Percentiles rank a stretch among this genome's conserved stretches.
Evolutionary conservation across 2,329 filamentous ascomycete species (phyloP).

Genomic region (Phaeosphaeria sp.): DNA sequence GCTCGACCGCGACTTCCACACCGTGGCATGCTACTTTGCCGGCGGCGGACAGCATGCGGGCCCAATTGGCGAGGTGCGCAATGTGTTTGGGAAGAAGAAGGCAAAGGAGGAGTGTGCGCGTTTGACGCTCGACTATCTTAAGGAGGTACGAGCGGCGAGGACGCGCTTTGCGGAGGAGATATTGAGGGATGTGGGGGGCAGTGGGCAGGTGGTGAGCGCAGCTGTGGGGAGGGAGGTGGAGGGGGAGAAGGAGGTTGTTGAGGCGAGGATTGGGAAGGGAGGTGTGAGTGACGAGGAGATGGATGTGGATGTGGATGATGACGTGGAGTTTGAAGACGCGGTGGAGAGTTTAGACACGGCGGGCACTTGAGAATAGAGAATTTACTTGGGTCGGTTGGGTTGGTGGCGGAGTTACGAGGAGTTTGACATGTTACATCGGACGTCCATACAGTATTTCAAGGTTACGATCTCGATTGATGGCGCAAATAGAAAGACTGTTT

Average conservation of each 20-base stretch:
- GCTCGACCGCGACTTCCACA: slow-evolving; percentile 37
- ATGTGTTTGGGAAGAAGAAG: slow-evolving; percentile 57
- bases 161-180: slow-evolving; percentile 21
- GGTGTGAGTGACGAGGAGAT: neutral
- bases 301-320: slow-evolving; percentile 9
- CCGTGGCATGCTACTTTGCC: slow-evolving; percentile 45
- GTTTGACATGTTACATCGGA: neutral
- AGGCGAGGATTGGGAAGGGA: neutral
- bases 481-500: neutral
- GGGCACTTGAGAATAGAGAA: neutral
- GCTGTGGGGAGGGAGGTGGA: slow-evolving; percentile 2
- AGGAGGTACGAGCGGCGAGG: slow-evolving; percentile 37
- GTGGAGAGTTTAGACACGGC: slow-evolving; percentile 11
- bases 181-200: slow-evolving; percentile 17
- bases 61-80: slow-evolving; percentile 50
- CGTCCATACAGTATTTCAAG: no score
- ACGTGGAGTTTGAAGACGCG: slow-evolving; percentile 19
- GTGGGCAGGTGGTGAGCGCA: neutral
- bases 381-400: no score
- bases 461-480: no score
- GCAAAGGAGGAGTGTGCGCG: slow-evolving; percentile 58
- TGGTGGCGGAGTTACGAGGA: neutral
- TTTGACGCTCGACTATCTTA: slow-evolving; percentile 48
- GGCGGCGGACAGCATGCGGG: slow-evolving; percentile 26
- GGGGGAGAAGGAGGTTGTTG: slow-evolving; percentile 3